Base-by-base conservation (phyloP, 73 alveolate genomes). In the Paramecium biaurelia region DNA sequence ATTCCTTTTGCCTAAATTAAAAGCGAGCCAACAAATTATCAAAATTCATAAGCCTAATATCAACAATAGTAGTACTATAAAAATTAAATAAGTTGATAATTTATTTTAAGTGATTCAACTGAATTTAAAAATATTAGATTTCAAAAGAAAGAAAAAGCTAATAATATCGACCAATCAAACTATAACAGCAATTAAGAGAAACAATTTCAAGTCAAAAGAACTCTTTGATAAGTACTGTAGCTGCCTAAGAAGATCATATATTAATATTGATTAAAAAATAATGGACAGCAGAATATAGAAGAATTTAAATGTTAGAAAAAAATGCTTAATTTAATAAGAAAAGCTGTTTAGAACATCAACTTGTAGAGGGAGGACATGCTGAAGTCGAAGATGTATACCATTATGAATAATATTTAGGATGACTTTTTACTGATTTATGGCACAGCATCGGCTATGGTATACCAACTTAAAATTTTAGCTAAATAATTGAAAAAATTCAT, bases 361-460 rank as follows among this genome's bases (percentile, higher is more conserved):
- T 85, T 53, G 99, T 97, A 90, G 98, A 97, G 92, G 97, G 98
- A n/a, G 99, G 99, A 85, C 99, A 98, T 87, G 99, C 99, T 53
- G 99, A 98, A 92, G 97, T 98, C 14, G 99, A 98, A 70, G 98
- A 99, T 35, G 86, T 72, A 72, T 72, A 53, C 12, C 30, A 32
- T 72, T 12, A 10, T 32, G 34, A 8, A 72, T 34, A 21, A 20
- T 35, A 72, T 72, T 72, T 72, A 72, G 30, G 99, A 96, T 70
- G 95, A 94, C 24, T 94, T 92, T 94, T 95, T 98, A 21, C 93
- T 97, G 89, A 95, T 97, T 86, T 98, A 96, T 92, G 99, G 99
- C 24, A 98, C 97, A 76, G 99, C 99, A 4, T 49, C 96, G 7
- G 99, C 96, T 85, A 70, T 70, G 59, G 99, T 98, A 32, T 98